Evolutionary conservation across 257 asterid genomes (phyloP), one percentile per base, ranked within the genome.

Genomic region (Hygrophila difformis): DNA sequence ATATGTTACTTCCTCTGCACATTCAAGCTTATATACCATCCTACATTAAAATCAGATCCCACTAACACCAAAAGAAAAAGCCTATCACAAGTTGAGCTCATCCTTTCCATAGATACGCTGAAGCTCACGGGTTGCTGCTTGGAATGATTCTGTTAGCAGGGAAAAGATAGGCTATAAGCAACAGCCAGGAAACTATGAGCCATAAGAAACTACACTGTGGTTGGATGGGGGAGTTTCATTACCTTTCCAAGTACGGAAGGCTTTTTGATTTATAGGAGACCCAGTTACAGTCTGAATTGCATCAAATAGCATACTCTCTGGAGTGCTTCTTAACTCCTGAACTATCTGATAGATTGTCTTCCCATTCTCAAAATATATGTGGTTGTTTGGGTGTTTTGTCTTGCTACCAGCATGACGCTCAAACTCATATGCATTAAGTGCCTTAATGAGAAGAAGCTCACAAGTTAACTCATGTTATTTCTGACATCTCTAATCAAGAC

Each of bases 181-280:
- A n/a, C n/a, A n/a, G 62, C 43, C 42, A 60, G 3, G 54, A 8
- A 43, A 8, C 44, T 6, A 55, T 60, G 15, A 61, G 37, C 33
- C 26, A 39, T 23, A 5, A 53, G 18, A 15, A 54, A 50, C 13
- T 8, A 20, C 29, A 52, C 15, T 18, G 37, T 22, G 22, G 37
- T 11, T 14, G 11, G 17, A 17, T 29, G 19, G 8, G 47, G 21
- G 11, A 21, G 47, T 26, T 60, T 46, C 43, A 47, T 26, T 71
- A 89, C 98, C 98, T 82, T 89, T 89, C 98, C 96, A 89, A 46
- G 72, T 72, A 53, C 81, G 87, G 57, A 87, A 89, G 48, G 98
- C 92, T 51, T 89, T 89, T 39, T 89, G 94, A 59, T 85, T 89
- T 58, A 89, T 75, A n/a, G 85, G 75, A 48, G 98, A 85, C 38